These are phyloP conservation scores for Penicillium nucicola DNA, from an alignment of 495 filamentous ascomycete genomes.

Conservation along the genomic window DNA sequence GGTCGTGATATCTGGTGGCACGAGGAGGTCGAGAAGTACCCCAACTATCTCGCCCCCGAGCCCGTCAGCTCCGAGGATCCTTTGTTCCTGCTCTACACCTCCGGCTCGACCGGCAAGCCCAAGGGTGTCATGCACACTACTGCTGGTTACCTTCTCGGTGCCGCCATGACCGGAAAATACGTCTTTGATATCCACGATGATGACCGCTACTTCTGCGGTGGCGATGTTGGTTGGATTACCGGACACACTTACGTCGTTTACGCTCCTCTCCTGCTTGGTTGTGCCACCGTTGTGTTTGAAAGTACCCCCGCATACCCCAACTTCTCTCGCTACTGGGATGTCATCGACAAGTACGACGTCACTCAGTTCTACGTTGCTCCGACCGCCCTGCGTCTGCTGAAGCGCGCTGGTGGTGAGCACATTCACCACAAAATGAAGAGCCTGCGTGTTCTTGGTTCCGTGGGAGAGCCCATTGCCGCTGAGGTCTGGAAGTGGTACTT, in stretches of 20 bases:
- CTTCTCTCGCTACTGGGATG: constrained; percentile 98
- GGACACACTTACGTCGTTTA: constrained; percentile 99
- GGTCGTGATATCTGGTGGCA: constrained; percentile 98
- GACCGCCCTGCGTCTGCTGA: constrained; percentile 87
- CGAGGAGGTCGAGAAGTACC: constrained; percentile 95
- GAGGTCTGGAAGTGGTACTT: constrained; percentile 99
- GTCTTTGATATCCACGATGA: constrained; percentile 96
- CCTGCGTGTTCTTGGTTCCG: constrained; percentile 88
- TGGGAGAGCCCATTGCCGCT: constrained; percentile 96
- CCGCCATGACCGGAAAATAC: constrained; percentile 93
- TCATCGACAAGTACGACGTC: constrained; percentile 90
- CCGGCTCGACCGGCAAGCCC: constrained; percentile 95
- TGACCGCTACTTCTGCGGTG: constrained; percentile 94
- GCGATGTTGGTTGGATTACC: constrained; percentile 99
- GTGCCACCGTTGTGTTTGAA: constrained; percentile 97
- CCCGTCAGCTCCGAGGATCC: constrained; percentile 90
- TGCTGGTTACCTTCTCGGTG: constrained; percentile 88
- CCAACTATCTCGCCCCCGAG: constrained; percentile 83
- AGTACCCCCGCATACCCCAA: constrained; percentile 96
- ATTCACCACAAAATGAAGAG: constrained; percentile 86
- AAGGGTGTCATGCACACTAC: constrained; percentile 99
- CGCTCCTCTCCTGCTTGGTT: constrained; percentile 86
- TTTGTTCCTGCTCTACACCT: constrained; percentile 96
- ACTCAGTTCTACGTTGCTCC: constrained; percentile 99
- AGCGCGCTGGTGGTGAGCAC: constrained; percentile 90